Evolutionary conservation across 108 stramenopile genomes (phyloP), one percentile per base, ranked within the genome.

Genomic region (Cyclotella cryptica): DNA sequence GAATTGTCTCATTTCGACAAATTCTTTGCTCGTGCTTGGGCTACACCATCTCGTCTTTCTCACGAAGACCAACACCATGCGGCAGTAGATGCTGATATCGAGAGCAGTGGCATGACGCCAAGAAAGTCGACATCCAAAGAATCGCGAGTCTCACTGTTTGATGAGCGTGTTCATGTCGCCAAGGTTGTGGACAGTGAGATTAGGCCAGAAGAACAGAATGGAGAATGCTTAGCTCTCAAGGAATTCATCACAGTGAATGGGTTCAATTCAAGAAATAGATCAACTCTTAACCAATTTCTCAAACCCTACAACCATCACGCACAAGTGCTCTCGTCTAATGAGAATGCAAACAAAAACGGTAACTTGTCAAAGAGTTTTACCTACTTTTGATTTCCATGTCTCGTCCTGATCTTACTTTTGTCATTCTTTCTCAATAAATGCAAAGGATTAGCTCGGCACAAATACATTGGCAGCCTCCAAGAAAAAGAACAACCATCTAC

Each of bases 21-120:
- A 71, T 70, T 92, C 62, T 92, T 96, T 70, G 84, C 80, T 29
- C 64, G 82, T 0, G 68, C 78, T 10, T 96, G 92, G 92, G 88
- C 90, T 17, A 86, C 84, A 40, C 95, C 95, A 46, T 87, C 92
- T 11, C 82, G 92, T 57, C 86, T 90, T 39, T 84, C 87, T 19
- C 92, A 92, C 74, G 80, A 91, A 46, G 85, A 89, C 26, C 89
- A 91, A 60, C 91, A 94, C 54, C 71, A 66, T 47, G 57, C 61
- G 40, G 53, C 75, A 2, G 26, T 67, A 14, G 88, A 86, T 39
- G 85, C 87, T 29, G 86, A 89, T 53, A 51, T 65, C 13, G 89
- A 85, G 72, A 57, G 71, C 30, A 53, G 79, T 18, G 88, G 69
- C 28, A 65, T 71, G 19, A 54, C 63, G 27, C 53, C 74, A 10